A percentile compares a stretch with the other conserved stretches of the same genome.
phyloP scores from a whole-genome alignment of 257 asterid species.

The Solanum medicagineum region DNA sequence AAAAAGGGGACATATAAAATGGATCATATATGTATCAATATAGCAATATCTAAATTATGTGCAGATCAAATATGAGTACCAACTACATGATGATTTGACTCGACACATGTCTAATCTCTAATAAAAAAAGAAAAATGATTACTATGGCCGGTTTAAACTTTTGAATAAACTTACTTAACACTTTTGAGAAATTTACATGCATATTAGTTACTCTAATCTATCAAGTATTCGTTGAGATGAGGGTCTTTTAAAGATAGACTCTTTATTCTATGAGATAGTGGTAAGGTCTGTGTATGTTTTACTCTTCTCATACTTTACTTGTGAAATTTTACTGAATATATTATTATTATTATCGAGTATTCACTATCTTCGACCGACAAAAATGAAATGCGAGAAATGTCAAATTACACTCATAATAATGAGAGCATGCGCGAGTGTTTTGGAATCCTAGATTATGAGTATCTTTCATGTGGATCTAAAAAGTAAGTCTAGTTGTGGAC shows the following conservation, averaged over 20 bases:
- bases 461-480: slow-evolving; percentile 36
- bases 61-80: neutral
- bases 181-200: neutral
- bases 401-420: neutral
- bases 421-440: slow-evolving; percentile 13
- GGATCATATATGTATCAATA: neutral
- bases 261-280: too few species aligned
- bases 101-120: neutral
- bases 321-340: fast-evolving
- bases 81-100: neutral
- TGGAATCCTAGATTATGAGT: neutral
- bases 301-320: too few species aligned
- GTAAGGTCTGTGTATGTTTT: too few species aligned
- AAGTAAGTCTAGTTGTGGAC: slow-evolving; percentile 17
- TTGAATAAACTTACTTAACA: neutral
- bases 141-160: neutral
- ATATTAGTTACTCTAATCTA: neutral
- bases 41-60: too few species aligned
- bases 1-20: too few species aligned
- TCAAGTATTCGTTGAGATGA: too few species aligned
- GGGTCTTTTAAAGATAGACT: too few species aligned
- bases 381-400: neutral
- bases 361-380: neutral
- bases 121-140: neutral
- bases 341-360: neutral